Evolutionary conservation across 495 filamentous ascomycete genomes (phyloP).

Genomic region (Penicillium pancosmium): DNA sequence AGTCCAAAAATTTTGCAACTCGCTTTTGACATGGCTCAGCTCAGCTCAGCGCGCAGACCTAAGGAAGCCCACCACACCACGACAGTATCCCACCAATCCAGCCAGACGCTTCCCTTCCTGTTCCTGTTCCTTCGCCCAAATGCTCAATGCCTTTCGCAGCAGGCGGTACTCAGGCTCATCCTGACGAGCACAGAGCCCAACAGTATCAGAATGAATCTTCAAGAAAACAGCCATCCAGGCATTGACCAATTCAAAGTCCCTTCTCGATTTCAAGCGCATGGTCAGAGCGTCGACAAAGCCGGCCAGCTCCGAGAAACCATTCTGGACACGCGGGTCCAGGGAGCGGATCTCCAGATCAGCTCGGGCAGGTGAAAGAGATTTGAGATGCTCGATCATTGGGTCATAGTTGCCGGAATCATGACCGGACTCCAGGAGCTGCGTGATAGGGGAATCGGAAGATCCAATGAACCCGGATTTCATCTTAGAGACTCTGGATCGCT

Average conservation of each 20-base stretch:
- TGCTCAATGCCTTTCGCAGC: constrained; percentile 55
- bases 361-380: constrained; percentile 74
- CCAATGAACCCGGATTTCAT: constrained; percentile 31
- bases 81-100: constrained; percentile 79
- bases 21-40: no score
- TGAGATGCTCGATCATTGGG: constrained; percentile 72
- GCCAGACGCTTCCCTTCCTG: constrained; percentile 70
- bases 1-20: no score
- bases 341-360: constrained; percentile 90
- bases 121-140: constrained; percentile 70
- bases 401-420: constrained; percentile 49
- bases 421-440: constrained; percentile 51
- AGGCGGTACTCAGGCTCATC: constrained; percentile 38
- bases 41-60: constrained; percentile 55
- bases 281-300: constrained; percentile 79
- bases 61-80: constrained; percentile 86
- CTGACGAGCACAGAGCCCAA: constrained; percentile 48
- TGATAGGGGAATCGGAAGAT: constrained; percentile 53
- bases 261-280: constrained; percentile 59
- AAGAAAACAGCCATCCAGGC: constrained; percentile 96
- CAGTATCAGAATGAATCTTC: constrained; percentile 67
- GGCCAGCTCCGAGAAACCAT: constrained; percentile 56
- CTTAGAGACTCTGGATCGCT: constrained; percentile 57
- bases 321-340: constrained; percentile 52
- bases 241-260: constrained; percentile 91